Percentiles rank a stretch among this genome's conserved stretches.
Conservation (phyloP, 495 filamentous ascomycete genomes). For the Talaromyces nanjingensis region DNA sequence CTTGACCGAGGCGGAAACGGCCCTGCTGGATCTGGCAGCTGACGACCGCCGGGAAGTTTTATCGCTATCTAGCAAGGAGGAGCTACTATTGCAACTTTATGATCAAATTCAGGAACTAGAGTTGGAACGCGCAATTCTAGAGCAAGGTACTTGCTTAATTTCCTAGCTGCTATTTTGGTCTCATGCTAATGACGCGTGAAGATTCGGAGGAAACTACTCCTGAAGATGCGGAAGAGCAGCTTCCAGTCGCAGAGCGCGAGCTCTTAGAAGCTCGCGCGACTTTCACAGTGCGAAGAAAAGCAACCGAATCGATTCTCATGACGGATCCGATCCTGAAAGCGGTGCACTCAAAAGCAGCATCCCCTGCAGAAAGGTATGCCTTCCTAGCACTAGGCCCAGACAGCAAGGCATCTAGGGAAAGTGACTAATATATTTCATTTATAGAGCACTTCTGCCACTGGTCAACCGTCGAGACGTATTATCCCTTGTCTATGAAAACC, state of each 20-base stretch:
- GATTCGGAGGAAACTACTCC: conserved; percentile 20
- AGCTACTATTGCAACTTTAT: conserved; percentile 57
- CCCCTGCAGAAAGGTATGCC: conserved; percentile 58
- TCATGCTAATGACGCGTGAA: not conserved
- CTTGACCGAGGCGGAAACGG: conserved; percentile 29
- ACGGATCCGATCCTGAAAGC: conserved; percentile 71
- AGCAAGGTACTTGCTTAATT: conserved; percentile 32
- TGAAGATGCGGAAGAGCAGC: conserved; percentile 42
- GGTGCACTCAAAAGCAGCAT: conserved; percentile 61
- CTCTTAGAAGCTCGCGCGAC: conserved; percentile 61
- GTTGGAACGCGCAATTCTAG: conserved; percentile 60
- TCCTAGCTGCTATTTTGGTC: not conserved
- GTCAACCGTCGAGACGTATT: conserved; percentile 61
- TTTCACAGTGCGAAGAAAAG: conserved; percentile 58
- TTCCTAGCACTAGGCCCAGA: not conserved
- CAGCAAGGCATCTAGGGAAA: not conserved
- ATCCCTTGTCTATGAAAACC: conserved; percentile 50
- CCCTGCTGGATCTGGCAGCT: conserved; percentile 33
- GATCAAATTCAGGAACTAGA: conserved; percentile 62
- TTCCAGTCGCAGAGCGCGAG: conserved; percentile 51
- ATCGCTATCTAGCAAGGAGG: conserved; percentile 54
- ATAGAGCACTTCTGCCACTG: conserved; percentile 57
- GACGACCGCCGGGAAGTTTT: conserved; percentile 41
- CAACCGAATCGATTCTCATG: conserved; percentile 58
- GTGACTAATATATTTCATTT: not conserved